Evolutionary conservation across 2,329 filamentous ascomycete species (phyloP).

Genomic region (Metarhizium guizhouense): DNA sequence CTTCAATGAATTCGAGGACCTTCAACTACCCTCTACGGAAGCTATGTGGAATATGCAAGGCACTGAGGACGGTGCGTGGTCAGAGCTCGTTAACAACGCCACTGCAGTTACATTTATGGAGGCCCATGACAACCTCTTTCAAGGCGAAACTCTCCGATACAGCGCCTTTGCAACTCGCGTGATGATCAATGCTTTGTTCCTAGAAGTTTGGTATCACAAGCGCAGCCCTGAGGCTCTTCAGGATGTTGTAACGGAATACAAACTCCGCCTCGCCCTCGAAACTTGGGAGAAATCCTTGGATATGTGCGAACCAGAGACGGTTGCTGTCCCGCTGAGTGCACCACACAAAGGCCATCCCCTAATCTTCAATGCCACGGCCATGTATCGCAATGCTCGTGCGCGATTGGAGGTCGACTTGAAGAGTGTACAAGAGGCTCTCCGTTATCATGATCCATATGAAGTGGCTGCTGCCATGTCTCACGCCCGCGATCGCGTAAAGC

Average conservation of each 20-base stretch:
- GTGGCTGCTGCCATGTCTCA: slow-evolving; percentile 95
- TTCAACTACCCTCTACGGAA: slow-evolving; percentile 88
- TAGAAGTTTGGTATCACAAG: slow-evolving; percentile 99
- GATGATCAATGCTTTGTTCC: slow-evolving; percentile 97
- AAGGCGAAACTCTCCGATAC: slow-evolving; percentile 82
- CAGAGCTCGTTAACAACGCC: slow-evolving; percentile 63
- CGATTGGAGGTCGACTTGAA: slow-evolving; percentile 93
- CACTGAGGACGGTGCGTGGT: slow-evolving; percentile 73
- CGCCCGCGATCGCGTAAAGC: slow-evolving; percentile 86
- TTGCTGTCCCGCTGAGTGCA: slow-evolving; percentile 80
- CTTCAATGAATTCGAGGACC: slow-evolving; percentile 94
- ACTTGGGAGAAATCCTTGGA: slow-evolving; percentile 98
- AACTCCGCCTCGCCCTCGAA: slow-evolving; percentile 86
- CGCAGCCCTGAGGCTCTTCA: slow-evolving; percentile 94
- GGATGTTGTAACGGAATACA: slow-evolving; percentile 97
- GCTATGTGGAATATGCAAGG: slow-evolving; percentile 85
- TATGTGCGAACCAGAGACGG: slow-evolving; percentile 83
- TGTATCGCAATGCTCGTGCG: slow-evolving; percentile 89
- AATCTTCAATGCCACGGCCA: slow-evolving; percentile 95
- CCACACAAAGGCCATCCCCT: slow-evolving; percentile 94
- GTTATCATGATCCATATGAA: slow-evolving; percentile 95
- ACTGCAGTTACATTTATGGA: slow-evolving; percentile 81
- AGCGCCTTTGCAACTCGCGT: slow-evolving; percentile 95
- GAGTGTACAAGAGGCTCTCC: slow-evolving; percentile 87
- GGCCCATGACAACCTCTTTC: slow-evolving; percentile 91